These are phyloP conservation scores for Blastocystis sp. DNA, from an alignment of 352 stramenopile genomes.

Conservation along the genomic window DNA sequence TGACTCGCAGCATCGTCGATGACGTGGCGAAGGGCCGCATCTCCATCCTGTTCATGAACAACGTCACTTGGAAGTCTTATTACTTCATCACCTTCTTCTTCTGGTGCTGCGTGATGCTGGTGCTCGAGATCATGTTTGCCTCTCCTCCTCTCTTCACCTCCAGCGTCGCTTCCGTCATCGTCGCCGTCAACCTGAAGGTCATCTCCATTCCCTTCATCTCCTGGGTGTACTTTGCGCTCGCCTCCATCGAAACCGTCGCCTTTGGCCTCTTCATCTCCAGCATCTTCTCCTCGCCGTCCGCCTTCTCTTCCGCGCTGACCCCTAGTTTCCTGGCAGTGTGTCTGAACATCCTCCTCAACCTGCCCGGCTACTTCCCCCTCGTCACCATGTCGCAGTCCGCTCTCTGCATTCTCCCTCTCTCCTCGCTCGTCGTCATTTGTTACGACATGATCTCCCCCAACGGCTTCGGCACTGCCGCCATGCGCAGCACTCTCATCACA, in stretches of 20 bases:
- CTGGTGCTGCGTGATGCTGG: not conserved
- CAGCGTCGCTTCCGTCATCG: not conserved
- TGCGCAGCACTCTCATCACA: not conserved
- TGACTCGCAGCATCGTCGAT: not conserved
- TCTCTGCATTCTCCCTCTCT: not conserved
- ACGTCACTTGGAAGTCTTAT: not conserved
- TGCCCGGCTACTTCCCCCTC: not conserved
- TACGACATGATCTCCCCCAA: not conserved
- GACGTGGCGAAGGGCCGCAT: not conserved
- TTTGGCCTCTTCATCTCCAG: not conserved
- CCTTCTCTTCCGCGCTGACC: not conserved
- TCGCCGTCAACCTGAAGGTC: not conserved
- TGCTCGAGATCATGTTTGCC: not conserved
- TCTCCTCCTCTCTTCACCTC: not conserved
- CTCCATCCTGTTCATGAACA: conserved; percentile 19
- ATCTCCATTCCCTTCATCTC: not conserved
- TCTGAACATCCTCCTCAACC: not conserved
- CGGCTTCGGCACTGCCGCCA: not conserved
- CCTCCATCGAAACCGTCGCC: not conserved
- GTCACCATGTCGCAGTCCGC: not conserved
- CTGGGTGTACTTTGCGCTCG: not conserved
- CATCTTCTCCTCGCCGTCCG: not conserved
- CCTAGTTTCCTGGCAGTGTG: not conserved
- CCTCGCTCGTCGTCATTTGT: not conserved
- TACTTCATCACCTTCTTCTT: not conserved